A percentile compares a stretch with the other conserved stretches of the same genome.
Conservation (phyloP, 225 moss, liverwort and hornwort genomes). For the Lunularia cruciata region DNA sequence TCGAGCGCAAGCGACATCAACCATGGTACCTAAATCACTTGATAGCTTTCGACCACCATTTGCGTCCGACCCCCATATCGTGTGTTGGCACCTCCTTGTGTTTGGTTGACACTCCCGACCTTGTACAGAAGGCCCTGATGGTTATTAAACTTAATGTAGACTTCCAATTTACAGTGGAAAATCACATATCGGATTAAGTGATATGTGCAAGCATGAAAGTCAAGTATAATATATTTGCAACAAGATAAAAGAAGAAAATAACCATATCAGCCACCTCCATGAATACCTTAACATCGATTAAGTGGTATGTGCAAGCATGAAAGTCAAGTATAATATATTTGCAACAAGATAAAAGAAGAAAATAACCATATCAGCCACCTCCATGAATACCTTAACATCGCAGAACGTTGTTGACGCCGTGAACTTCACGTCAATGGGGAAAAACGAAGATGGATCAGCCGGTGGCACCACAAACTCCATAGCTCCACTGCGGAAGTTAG, state of each 20-base stretch:
- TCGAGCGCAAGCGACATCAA: constrained; percentile 1
- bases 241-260: no score
- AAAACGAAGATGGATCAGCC: constrained; percentile 78
- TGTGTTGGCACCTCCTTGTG: constrained; percentile 56
- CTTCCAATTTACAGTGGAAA: no score
- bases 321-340: no score
- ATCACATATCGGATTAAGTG: no score
- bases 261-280: neutral
- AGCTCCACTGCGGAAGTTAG: constrained; percentile 62
- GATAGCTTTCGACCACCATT: constrained; percentile 87
- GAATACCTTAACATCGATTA: constrained; percentile 85
- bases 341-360: no score
- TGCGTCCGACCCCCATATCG: constrained; percentile 77
- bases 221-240: no score
- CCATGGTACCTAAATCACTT: constrained; percentile 59
- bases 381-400: constrained; percentile 72
- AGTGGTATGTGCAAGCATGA: no score
- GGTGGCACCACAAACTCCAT: constrained; percentile 97
- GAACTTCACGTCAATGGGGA: constrained; percentile 96
- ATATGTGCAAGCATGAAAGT: no score
- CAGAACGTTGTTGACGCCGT: constrained; percentile 75
- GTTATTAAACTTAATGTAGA: no score
- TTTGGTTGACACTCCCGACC: constrained; percentile 73
- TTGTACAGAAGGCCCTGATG: constrained; percentile 36
- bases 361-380: no score